phyloP scores from a whole-genome alignment of 1,284 basidiomycete species.

The Leccinum pachyderme region DNA sequence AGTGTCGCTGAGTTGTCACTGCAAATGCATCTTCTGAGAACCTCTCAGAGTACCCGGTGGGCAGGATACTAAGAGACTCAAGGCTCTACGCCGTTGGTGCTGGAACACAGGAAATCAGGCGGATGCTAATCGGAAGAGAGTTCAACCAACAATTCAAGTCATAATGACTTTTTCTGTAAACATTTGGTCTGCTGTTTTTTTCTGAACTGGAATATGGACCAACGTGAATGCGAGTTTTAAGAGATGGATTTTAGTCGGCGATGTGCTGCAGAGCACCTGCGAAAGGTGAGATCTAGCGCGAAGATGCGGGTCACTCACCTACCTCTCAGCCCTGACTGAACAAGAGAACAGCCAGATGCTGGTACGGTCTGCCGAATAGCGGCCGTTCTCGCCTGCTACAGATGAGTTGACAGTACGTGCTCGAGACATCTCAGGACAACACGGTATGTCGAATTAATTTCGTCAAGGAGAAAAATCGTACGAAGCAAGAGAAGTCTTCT shows the following conservation, averaged over 20 bases:
- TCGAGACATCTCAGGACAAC: too few species aligned
- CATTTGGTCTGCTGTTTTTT: neutral
- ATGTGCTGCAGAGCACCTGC: neutral
- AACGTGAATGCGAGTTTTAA: neutral
- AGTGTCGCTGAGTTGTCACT: slow-evolving; percentile 12
- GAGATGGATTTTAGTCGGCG: neutral
- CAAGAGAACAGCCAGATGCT: too few species aligned
- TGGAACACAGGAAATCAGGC: slow-evolving; percentile 87
- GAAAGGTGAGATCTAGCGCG: too few species aligned
- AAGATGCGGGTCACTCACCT: too few species aligned
- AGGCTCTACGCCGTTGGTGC: slow-evolving; percentile 89
- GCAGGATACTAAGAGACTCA: slow-evolving; percentile 82
- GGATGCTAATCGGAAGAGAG: slow-evolving; percentile 88
- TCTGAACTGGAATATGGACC: neutral
- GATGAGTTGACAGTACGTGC: too few species aligned
- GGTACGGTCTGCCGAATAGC: too few species aligned
- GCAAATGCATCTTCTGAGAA: neutral
- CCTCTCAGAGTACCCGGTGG: slow-evolving; percentile 77
- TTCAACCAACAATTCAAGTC: slow-evolving; percentile 73
- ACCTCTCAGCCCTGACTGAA: too few species aligned
- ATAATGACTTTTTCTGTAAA: slow-evolving; percentile 3
- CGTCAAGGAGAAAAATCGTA: too few species aligned
- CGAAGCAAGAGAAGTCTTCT: neutral
- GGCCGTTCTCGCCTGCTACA: too few species aligned
- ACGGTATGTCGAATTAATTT: too few species aligned